Evolutionary conservation across 2,329 filamentous ascomycete species (phyloP).

Genomic region (Aspergillus sp.): DNA sequence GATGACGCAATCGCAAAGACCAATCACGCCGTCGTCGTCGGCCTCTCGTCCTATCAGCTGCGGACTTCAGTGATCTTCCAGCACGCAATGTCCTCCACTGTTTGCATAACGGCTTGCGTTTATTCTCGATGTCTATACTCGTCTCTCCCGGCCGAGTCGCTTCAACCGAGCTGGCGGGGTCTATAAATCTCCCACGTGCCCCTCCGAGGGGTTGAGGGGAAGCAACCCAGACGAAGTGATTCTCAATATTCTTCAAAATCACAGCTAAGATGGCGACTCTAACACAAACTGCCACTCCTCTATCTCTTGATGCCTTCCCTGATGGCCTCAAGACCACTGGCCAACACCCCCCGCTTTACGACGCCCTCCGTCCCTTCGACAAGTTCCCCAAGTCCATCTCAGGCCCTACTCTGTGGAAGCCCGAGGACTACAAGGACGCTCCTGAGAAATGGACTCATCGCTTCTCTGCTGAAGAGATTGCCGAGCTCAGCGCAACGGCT

Average conservation of each 20-base stretch:
- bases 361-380: conserved; percentile 63
- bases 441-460: conserved; percentile 72
- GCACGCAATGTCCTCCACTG: conserved; percentile 32
- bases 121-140: background rate
- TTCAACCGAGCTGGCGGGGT: conserved; percentile 29
- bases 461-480: conserved; percentile 65
- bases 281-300: background rate
- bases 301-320: conserved; percentile 51
- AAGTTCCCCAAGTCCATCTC: conserved; percentile 71
- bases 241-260: background rate
- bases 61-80: conserved; percentile 8
- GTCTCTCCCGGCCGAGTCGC: conserved; percentile 9
- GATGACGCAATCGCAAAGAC: conserved; percentile 26
- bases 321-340: conserved; percentile 69
- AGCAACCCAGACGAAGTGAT: background rate
- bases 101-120: conserved; percentile 19
- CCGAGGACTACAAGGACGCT: conserved; percentile 61
- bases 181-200: conserved; percentile 21
- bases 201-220: background rate
- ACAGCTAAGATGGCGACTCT: conserved; percentile 1
- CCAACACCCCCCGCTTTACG: conserved; percentile 69
- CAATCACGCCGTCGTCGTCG: conserved; percentile 9
- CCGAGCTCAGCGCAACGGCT: conserved; percentile 65
- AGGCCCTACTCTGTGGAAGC: conserved; percentile 71
- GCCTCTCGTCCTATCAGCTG: conserved; percentile 16